Conservation (phyloP, 768 basidiomycete genomes). For the Mycena albidolilacea region DNA sequence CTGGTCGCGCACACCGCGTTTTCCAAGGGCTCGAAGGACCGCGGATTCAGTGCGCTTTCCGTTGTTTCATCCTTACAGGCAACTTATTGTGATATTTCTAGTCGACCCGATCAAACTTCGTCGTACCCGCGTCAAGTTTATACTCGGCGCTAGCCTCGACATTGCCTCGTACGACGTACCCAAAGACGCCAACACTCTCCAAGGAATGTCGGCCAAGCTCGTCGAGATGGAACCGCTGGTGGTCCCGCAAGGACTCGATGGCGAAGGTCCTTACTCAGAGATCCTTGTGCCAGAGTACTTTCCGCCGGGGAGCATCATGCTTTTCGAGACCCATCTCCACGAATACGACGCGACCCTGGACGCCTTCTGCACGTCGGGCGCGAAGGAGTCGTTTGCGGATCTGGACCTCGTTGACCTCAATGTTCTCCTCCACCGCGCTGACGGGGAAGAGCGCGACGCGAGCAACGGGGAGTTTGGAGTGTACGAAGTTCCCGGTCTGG, state of each 20-base stretch:
- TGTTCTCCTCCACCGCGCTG: constrained; percentile 86
- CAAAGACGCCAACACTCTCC: constrained; percentile 67
- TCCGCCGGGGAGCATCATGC: constrained; percentile 95
- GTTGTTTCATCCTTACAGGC: constrained; percentile 9
- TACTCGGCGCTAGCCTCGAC: constrained; percentile 83
- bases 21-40: constrained; percentile 83
- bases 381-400: constrained; percentile 78
- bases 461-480: constrained; percentile 85
- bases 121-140: constrained; percentile 83
- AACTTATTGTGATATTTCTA: constrained; percentile 48
- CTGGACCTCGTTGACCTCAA: constrained; percentile 93
- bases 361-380: constrained; percentile 77
- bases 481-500: constrained; percentile 85
- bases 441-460: constrained; percentile 93
- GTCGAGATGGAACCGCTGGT: constrained; percentile 72
- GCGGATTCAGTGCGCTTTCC: constrained; percentile 78
- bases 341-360: constrained; percentile 82
- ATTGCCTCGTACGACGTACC: constrained; percentile 73
- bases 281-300: constrained; percentile 90
- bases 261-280: constrained; percentile 80
- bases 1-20: constrained; percentile 95
- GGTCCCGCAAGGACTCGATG: constrained; percentile 74
- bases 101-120: constrained; percentile 90
- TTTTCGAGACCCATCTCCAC: constrained; percentile 90
- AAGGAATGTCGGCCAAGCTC: constrained; percentile 81